Conservation (phyloP, 2,329 filamentous ascomycete genomes). For the Knufia fluminis region DNA sequence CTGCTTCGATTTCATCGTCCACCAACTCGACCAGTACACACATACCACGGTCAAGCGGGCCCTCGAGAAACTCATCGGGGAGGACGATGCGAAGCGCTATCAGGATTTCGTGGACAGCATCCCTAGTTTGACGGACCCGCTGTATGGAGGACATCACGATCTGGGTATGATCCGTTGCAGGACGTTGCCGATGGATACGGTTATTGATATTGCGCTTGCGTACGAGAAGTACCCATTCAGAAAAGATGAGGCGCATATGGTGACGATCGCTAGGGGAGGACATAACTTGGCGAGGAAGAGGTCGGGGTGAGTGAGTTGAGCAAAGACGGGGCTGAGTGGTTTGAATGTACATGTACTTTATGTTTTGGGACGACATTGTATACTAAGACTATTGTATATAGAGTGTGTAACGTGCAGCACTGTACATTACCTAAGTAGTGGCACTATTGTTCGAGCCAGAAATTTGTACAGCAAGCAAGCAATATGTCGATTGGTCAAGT, state of each 20-base stretch:
- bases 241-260: conserved; percentile 12
- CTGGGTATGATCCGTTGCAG: conserved; percentile 15
- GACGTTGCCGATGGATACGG: conserved; percentile 14
- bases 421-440: no score
- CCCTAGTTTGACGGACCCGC: conserved; percentile 16
- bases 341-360: no score
- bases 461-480: no score
- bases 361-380: no score
- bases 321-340: no score
- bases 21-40: conserved; percentile 4
- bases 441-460: no score
- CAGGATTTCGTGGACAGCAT: conserved; percentile 19
- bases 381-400: no score
- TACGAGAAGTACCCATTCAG: conserved; percentile 22
- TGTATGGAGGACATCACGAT: conserved; percentile 19
- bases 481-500: no score
- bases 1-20: conserved; percentile 17
- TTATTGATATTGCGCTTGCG: conserved; percentile 22
- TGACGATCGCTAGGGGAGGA: no score
- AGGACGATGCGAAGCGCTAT: conserved; percentile 12
- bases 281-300: background rate
- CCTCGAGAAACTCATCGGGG: conserved; percentile 10
- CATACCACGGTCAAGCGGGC: conserved; percentile 8
- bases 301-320: background rate
- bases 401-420: no score